A percentile compares a stretch with the other conserved stretches of the same genome.
These are phyloP conservation scores for Hsuehochloa calcarea DNA, from an alignment of 176 grass and related monocot genomes.

Conservation along the genomic window DNA sequence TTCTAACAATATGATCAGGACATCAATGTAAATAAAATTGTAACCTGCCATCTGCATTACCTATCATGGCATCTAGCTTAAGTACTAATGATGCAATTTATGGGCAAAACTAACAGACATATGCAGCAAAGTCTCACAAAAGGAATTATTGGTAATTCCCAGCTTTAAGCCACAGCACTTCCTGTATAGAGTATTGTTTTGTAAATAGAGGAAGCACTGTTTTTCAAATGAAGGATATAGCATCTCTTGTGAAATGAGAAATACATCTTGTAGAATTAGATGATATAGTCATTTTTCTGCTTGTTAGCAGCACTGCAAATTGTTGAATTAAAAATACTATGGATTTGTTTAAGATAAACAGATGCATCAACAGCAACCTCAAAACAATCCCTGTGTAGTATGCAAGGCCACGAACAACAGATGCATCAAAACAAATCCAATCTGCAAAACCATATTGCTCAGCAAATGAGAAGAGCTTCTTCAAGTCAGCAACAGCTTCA, in stretches of 20 bases:
- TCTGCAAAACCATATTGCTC: slow-evolving; percentile 77
- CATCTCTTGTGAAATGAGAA: neutral
- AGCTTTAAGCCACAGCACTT: neutral
- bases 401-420: slow-evolving; percentile 89
- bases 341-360: neutral
- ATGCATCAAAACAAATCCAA: slow-evolving; percentile 93
- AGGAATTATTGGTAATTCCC: neutral
- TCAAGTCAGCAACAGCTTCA: slow-evolving; percentile 88
- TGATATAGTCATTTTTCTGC: neutral
- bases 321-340: neutral
- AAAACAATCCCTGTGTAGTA: slow-evolving; percentile 97
- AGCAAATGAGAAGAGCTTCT: slow-evolving; percentile 80
- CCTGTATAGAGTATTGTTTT: neutral
- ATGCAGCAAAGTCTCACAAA: neutral
- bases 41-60: neutral
- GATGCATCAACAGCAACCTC: slow-evolving; percentile 43
- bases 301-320: neutral
- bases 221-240: neutral
- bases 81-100: neutral
- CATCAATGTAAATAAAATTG: neutral
- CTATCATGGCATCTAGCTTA: neutral
- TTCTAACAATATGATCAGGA: no score
- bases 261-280: neutral
- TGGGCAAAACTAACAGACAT: neutral
- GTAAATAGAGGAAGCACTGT: neutral